Conservation (phyloP, 768 basidiomycete genomes). For the Trametes cingulata region DNA sequence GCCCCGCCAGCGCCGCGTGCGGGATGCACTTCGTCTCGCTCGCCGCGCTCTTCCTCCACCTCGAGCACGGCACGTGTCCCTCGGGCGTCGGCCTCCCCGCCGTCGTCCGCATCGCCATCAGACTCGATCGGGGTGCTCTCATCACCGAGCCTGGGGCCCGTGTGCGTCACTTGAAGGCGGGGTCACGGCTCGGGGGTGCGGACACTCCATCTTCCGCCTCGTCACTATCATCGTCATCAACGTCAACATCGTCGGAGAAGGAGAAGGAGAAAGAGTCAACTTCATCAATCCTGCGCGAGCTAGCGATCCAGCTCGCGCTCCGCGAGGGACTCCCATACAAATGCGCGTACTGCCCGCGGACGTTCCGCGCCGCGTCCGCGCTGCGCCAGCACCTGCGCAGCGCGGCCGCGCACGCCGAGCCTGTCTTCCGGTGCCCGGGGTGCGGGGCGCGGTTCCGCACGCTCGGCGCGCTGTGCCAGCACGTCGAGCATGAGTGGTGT, state of each 20-base stretch:
- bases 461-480: slow-evolving; percentile 61
- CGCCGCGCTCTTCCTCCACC: slow-evolving; percentile 60
- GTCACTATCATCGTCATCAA: no score
- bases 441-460: slow-evolving; percentile 49
- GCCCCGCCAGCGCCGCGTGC: slow-evolving; percentile 45
- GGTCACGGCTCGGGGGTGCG: no score
- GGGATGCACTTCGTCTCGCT: slow-evolving; percentile 47
- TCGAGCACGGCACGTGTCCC: slow-evolving; percentile 61
- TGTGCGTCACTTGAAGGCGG: no score
- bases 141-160: slow-evolving; percentile 50
- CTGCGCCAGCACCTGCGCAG: slow-evolving; percentile 68
- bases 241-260: not conserved
- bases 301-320: slow-evolving; percentile 30
- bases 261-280: not conserved
- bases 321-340: slow-evolving; percentile 50
- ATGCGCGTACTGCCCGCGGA: slow-evolving; percentile 59
- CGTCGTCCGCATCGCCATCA: slow-evolving; percentile 41
- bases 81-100: slow-evolving; percentile 47
- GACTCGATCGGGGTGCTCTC: slow-evolving; percentile 44
- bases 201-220: no score
- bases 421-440: slow-evolving; percentile 33
- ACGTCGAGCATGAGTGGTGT: slow-evolving; percentile 65
- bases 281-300: slow-evolving; percentile 33
- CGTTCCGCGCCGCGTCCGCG: slow-evolving; percentile 40
- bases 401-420: not conserved